Base-by-base conservation (phyloP, 345 rosid genomes). In the Punica granatum region DNA sequence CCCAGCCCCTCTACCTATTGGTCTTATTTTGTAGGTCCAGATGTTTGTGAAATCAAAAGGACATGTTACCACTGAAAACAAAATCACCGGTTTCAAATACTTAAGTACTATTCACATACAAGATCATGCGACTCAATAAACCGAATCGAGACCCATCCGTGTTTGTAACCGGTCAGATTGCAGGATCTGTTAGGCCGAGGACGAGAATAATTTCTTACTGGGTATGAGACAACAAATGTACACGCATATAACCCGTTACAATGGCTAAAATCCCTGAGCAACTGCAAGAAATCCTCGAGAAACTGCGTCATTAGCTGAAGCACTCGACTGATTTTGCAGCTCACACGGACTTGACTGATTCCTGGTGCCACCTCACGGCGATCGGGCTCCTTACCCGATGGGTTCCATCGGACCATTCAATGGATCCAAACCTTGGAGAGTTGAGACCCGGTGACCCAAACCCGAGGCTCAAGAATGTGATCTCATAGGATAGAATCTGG, bases 361-460 rank as follows among this genome's bases (percentile, higher is more conserved):
- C 75, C 70, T 79, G 84, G 53, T 39, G 64, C 97, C 92, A 83
- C 64, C 69, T 79, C 23, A 83, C 86, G 11, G 90, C 96, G 39
- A 91, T 70, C 0, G 96, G 90, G 58, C 96, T 87, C 79, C 86
- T 85, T 36, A 88, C 97, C 14, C 67, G 53, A 69, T 91, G 92
- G 46, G 49, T 81, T 63, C 98, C 91, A 67, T 89, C 89, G 0
- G 82, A 82, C 97, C 99, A 94, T 72, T 82, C 91, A 7, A 93
- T 82, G 46, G 86, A 85, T 26, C 99, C 97, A 44, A 77, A 89
- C 18, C 68, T 77, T 14, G 79, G 80, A 0, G 77, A 42, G 15
- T 70, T 70, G 23, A 64, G 73, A 67, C 80, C 77, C 14, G 66
- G 41, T 48, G 75, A 70, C 32, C 76, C 81, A 54, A 72, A 76